Percentiles rank a stretch among this genome's conserved stretches.
These are phyloP conservation scores for Flaveria ramosissima DNA, from an alignment of 129 eudicot genomes.

Conservation along the genomic window DNA sequence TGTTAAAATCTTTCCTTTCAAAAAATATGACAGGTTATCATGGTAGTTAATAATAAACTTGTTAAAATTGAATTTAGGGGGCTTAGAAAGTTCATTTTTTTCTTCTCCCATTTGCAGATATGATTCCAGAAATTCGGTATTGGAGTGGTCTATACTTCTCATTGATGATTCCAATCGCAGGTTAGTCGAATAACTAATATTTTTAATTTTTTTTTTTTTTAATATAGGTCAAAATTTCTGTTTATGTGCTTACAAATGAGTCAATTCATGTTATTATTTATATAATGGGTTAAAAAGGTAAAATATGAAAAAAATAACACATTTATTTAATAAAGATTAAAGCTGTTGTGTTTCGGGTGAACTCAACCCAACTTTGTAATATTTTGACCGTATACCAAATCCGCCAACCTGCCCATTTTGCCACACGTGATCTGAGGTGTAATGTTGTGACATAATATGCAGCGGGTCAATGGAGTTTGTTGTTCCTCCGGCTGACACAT, in stretches of 20 bases:
- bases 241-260: not conserved
- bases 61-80: constrained; percentile 12
- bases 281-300: not conserved
- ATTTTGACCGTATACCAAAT: no score
- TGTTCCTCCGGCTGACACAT: constrained; percentile 84
- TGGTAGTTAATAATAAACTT: not conserved
- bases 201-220: not conserved
- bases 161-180: constrained; percentile 93
- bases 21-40: no score
- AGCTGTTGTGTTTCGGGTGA: not conserved
- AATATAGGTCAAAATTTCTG: no score
- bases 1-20: no score
- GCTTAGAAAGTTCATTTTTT: not conserved
- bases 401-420: not conserved
- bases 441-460: constrained; percentile 35
- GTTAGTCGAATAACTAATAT: constrained; percentile 29
- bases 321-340: not conserved
- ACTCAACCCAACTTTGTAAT: not conserved
- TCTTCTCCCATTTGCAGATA: constrained; percentile 49
- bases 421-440: constrained; percentile 6
- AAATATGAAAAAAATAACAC: not conserved
- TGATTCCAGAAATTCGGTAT: constrained; percentile 79
- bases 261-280: not conserved
- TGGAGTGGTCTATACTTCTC: constrained; percentile 95
- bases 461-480: constrained; percentile 98